A percentile compares a stretch with the other conserved stretches of the same genome.
Conservation (phyloP, 1,139 yeast genomes). For the Petasospora fabianii region DNA sequence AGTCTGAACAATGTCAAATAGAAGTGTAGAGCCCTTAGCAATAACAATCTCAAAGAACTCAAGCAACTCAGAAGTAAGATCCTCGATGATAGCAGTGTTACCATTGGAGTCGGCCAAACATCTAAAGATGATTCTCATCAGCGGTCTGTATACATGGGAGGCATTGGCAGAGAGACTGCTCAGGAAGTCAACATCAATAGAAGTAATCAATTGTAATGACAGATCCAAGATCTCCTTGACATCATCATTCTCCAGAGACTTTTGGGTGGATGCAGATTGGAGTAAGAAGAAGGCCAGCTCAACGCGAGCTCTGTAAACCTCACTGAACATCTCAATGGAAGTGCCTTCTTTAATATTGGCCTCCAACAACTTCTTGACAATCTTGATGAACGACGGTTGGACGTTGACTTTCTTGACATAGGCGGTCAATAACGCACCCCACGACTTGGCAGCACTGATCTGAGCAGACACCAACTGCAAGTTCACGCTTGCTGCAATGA, state of each 20-base stretch:
- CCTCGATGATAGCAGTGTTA: constrained; percentile 41
- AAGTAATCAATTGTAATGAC: constrained; percentile 41
- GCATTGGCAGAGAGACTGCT: constrained; percentile 37
- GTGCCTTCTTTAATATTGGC: constrained; percentile 52
- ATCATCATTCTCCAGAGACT: constrained; percentile 26
- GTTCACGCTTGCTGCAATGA: constrained; percentile 59
- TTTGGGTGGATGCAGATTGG: constrained; percentile 39
- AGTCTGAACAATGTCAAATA: constrained; percentile 56
- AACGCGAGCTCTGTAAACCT: constrained; percentile 57
- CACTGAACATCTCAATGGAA: constrained; percentile 44
- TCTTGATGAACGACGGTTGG: constrained; percentile 38
- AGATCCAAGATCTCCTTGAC: constrained; percentile 25
- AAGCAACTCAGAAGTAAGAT: constrained; percentile 48
- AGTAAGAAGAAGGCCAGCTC: constrained; percentile 68
- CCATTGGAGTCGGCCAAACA: constrained; percentile 43
- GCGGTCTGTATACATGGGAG: constrained; percentile 50
- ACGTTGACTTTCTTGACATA: constrained; percentile 39
- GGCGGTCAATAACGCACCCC: constrained; percentile 75
- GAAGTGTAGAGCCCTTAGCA: constrained; percentile 52
- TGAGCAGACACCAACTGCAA: constrained; percentile 67
- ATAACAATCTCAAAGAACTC: constrained; percentile 58
- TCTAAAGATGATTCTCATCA: constrained; percentile 55
- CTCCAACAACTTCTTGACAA: constrained; percentile 48
- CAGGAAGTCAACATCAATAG: constrained; percentile 45
- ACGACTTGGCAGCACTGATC: constrained; percentile 63